These are phyloP conservation scores for Coemansia sp. DNA, from an alignment of 192 early-diverging fungal genomes.

Conservation along the genomic window DNA sequence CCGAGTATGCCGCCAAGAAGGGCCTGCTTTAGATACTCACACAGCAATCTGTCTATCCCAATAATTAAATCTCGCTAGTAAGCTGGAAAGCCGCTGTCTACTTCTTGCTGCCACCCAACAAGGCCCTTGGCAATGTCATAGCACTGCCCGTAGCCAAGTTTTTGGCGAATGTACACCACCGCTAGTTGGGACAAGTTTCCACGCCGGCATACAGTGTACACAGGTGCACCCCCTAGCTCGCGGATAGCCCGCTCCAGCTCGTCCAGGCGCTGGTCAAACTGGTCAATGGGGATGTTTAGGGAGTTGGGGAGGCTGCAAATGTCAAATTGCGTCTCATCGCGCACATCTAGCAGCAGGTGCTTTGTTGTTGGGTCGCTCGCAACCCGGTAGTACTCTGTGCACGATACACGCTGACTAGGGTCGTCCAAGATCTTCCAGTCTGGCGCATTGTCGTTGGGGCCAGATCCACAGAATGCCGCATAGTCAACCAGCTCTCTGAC, in stretches of 20 bases:
- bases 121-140: slow-evolving; percentile 85
- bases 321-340: slow-evolving; percentile 78
- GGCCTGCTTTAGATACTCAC: slow-evolving; percentile 44
- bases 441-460: slow-evolving; percentile 71
- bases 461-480: slow-evolving; percentile 82
- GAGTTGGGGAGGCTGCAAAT: slow-evolving; percentile 76
- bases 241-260: slow-evolving; percentile 46
- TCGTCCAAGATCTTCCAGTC: slow-evolving; percentile 33
- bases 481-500: slow-evolving; percentile 87
- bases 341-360: slow-evolving; percentile 87
- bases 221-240: slow-evolving; percentile 43
- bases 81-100: slow-evolving; percentile 80
- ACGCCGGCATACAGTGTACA: slow-evolving; percentile 83
- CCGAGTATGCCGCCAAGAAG: slow-evolving; percentile 88
- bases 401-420: slow-evolving; percentile 51
- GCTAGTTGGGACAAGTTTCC: slow-evolving; percentile 92
- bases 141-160: slow-evolving; percentile 59
- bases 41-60: too few species aligned
- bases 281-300: slow-evolving; percentile 58
- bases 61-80: slow-evolving; percentile 53
- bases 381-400: slow-evolving; percentile 56
- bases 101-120: slow-evolving; percentile 65
- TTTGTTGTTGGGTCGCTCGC: not conserved
- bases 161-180: slow-evolving; percentile 67
- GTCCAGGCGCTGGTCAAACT: slow-evolving; percentile 25